Conservation (phyloP, 129 eudicot species). For the Centaurea solstitialis region DNA sequence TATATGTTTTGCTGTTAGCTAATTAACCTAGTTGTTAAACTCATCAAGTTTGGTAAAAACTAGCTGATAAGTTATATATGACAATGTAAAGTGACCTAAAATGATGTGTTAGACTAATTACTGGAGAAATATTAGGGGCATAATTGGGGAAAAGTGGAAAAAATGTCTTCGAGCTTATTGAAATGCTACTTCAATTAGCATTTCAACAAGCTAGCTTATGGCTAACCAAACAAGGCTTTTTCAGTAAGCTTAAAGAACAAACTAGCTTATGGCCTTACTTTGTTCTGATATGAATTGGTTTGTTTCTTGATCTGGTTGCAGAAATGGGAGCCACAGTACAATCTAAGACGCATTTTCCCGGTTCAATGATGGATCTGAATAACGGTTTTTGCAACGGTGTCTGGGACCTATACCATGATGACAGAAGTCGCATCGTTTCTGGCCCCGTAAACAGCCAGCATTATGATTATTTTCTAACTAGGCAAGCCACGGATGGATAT, state of each 20-base stretch:
- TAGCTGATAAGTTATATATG: background rate
- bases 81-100: background rate
- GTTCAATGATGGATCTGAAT: conserved; percentile 46
- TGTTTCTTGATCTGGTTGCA: conserved; percentile 39
- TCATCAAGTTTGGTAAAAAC: background rate
- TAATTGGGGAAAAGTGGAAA: background rate
- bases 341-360: conserved; percentile 46
- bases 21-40: background rate
- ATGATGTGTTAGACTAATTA: background rate
- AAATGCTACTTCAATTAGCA: background rate
- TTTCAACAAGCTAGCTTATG: background rate
- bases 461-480: conserved; percentile 30
- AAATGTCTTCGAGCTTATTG: background rate
- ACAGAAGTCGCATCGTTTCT: conserved; percentile 27
- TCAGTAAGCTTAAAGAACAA: background rate
- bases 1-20: background rate
- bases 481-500: conserved; percentile 36
- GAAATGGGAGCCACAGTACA: conserved; percentile 80
- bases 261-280: background rate
- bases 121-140: background rate
- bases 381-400: conserved; percentile 39
- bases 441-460: conserved; percentile 28
- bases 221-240: background rate
- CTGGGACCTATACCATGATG: conserved; percentile 49
- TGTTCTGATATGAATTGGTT: conserved; percentile 2